Percentiles rank a stretch among this genome's conserved stretches.
Evolutionary conservation across 371 early-diverging fungal species (phyloP).

Genomic region (Blyttiomyces sp.): DNA sequence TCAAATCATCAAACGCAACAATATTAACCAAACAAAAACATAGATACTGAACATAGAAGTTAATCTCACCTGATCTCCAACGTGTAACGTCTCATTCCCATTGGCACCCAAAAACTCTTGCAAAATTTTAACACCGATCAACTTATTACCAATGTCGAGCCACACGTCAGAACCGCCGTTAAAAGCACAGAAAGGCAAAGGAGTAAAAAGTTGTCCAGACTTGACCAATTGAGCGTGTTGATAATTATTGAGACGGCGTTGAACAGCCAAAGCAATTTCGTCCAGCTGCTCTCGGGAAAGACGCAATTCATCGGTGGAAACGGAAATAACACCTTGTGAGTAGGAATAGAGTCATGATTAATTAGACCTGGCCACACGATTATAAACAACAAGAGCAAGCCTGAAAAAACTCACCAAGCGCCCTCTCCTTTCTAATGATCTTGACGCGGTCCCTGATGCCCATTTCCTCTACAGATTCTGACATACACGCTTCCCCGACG

Average conservation of each 20-base stretch:
- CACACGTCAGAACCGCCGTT: slow-evolving; percentile 83
- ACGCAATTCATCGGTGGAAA: slow-evolving; percentile 21
- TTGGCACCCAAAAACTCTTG: slow-evolving; percentile 51
- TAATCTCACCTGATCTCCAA: slow-evolving; percentile 71
- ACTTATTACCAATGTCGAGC: slow-evolving; percentile 68
- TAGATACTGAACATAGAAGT: background rate
- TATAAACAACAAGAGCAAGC: background rate
- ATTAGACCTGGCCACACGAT: background rate
- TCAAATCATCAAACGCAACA: background rate
- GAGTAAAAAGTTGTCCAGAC: slow-evolving; percentile 18
- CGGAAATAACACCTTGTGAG: slow-evolving; percentile 30
- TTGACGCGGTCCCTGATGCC: slow-evolving; percentile 46
- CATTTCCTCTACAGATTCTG: slow-evolving; percentile 57
- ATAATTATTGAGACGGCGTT: slow-evolving; percentile 29
- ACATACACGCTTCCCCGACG: slow-evolving; percentile 62
- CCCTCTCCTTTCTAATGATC: slow-evolving; percentile 67
- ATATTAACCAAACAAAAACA: slow-evolving; percentile 1
- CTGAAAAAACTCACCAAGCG: slow-evolving; percentile 52
- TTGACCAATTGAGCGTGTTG: slow-evolving; percentile 12
- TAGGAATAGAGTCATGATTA: background rate
- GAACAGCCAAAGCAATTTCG: slow-evolving; percentile 39
- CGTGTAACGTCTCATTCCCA: slow-evolving; percentile 63
- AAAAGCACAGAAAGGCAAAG: slow-evolving; percentile 81
- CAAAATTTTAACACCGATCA: slow-evolving; percentile 47
- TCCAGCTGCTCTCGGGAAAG: slow-evolving; percentile 63